Evolutionary conservation across 257 asterid species (phyloP).

Genomic region (Cruciata laevipes): DNA sequence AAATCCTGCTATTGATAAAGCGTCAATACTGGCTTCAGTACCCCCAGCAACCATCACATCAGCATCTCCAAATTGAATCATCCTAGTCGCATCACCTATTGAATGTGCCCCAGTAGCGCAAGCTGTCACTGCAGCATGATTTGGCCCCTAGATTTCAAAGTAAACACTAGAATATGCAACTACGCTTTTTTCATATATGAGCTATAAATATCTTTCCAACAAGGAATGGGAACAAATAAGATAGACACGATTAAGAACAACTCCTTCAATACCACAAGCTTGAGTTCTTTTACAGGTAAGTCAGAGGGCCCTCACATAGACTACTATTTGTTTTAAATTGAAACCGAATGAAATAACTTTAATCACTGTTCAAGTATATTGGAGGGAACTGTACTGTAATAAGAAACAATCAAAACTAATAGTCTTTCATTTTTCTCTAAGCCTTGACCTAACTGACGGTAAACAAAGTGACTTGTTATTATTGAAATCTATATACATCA

Average conservation of each 20-base stretch:
- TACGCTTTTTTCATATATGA: conserved; percentile 22
- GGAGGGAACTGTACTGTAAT: background rate
- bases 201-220: conserved; percentile 9
- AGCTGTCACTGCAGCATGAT: conserved; percentile 99
- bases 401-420: background rate
- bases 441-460: background rate
- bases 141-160: conserved; percentile 93
- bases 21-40: conserved; percentile 97
- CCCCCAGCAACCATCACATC: conserved; percentile 99
- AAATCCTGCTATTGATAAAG: conserved; percentile 94
- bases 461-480: background rate
- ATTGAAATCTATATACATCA: background rate
- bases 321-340: background rate
- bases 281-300: background rate
- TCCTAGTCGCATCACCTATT: conserved; percentile 89
- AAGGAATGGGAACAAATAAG: conserved; percentile 1
- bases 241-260: background rate
- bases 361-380: background rate
- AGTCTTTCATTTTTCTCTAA: background rate
- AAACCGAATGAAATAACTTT: background rate
- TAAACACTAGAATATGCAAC: conserved; percentile 41
- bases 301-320: background rate
- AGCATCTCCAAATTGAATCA: conserved; percentile 95
- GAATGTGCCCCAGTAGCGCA: conserved; percentile 99
- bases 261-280: background rate